phyloP scores from a whole-genome alignment of 2,329 filamentous ascomycete species.

The Periconia digitata region DNA sequence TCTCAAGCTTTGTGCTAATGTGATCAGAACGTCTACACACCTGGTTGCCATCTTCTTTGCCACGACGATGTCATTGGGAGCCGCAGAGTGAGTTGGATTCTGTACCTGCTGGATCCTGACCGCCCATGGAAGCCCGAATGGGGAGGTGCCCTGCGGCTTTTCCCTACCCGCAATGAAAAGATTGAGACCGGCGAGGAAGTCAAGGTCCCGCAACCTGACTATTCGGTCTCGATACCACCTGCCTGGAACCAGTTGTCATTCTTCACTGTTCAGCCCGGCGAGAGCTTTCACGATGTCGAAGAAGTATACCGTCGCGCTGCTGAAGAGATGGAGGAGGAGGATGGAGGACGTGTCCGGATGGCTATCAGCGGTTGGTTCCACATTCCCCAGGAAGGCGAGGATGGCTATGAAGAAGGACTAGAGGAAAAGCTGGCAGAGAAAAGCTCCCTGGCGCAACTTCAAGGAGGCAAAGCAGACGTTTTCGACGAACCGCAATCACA shows the following conservation, averaged over 20 bases:
- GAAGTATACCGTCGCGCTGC: slow-evolving; percentile 78
- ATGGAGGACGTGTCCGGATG: slow-evolving; percentile 84
- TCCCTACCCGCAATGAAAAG: slow-evolving; percentile 67
- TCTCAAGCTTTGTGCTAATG: slow-evolving; percentile 13
- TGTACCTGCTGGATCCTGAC: slow-evolving; percentile 93
- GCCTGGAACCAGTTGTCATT: slow-evolving; percentile 98
- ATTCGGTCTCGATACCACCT: slow-evolving; percentile 81
- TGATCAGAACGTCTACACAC: slow-evolving; percentile 80
- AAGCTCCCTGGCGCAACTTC: slow-evolving; percentile 88
- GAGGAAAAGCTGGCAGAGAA: slow-evolving; percentile 87
- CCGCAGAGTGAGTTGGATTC: slow-evolving; percentile 90
- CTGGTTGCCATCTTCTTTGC: slow-evolving; percentile 91
- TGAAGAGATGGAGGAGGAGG: slow-evolving; percentile 63
- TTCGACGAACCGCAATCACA: slow-evolving; percentile 77
- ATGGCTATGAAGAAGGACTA: slow-evolving; percentile 83
- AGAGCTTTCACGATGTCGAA: slow-evolving; percentile 98
- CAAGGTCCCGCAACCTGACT: slow-evolving; percentile 77
- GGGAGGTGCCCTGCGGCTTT: slow-evolving; percentile 89
- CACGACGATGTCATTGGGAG: slow-evolving; percentile 99
- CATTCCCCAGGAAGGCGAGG: slow-evolving; percentile 91
- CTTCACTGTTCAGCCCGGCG: slow-evolving; percentile 96
- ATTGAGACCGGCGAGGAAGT: slow-evolving; percentile 73
- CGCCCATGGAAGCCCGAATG: slow-evolving; percentile 86
- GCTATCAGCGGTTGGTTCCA: slow-evolving; percentile 99
- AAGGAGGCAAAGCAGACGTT: slow-evolving; percentile 79